Conservation (phyloP, 1,139 yeast species). For the Yamadazyma diospyri region DNA sequence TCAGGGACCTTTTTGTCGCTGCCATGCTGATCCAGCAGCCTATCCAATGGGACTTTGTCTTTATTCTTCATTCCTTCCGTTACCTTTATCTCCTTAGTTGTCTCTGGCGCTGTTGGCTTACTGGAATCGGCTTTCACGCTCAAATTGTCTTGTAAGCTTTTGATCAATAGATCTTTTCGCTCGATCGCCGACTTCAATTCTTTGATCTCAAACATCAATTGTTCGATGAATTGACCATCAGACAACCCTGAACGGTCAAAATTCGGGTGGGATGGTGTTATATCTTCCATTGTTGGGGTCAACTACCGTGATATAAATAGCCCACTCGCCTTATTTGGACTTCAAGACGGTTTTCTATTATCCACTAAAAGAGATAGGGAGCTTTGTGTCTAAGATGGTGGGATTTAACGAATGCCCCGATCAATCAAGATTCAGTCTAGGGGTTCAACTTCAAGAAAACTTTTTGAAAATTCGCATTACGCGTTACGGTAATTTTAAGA, state of each 20-base stretch:
- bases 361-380: background rate
- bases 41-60: too few relatives aligned
- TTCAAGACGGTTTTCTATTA: background rate
- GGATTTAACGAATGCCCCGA: background rate
- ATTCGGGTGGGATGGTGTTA: slow-evolving; percentile 34
- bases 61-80: background rate
- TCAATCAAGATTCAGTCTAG: too few relatives aligned
- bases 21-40: too few relatives aligned
- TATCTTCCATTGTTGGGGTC: slow-evolving; percentile 18
- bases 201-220: slow-evolving; percentile 33
- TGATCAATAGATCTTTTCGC: slow-evolving; percentile 16
- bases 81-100: background rate
- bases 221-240: slow-evolving; percentile 34
- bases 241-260: slow-evolving; percentile 32
- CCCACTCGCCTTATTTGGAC: too few relatives aligned
- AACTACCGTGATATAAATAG: too few relatives aligned
- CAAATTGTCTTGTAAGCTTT: slow-evolving; percentile 17
- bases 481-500: slow-evolving; percentile 2
- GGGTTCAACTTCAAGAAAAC: background rate
- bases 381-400: background rate
- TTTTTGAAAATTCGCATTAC: background rate
- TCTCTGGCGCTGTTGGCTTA: too few relatives aligned
- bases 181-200: slow-evolving; percentile 22
- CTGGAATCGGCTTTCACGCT: too few relatives aligned
- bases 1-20: background rate